phyloP scores from a whole-genome alignment of 805 yeast genomes.

The Lachancea thermotolerans region DNA sequence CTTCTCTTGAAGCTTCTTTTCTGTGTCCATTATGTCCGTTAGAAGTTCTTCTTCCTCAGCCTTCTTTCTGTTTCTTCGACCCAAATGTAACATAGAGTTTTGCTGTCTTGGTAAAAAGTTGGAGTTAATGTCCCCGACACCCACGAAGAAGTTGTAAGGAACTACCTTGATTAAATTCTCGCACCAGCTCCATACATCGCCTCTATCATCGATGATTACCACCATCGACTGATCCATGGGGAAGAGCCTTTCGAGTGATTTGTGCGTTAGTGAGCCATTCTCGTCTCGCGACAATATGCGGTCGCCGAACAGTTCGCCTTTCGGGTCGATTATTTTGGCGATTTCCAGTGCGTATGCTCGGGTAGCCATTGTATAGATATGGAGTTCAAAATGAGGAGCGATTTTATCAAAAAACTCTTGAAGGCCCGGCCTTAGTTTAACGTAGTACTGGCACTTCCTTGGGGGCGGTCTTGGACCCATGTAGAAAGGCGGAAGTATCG shows the following conservation, averaged over 20 bases:
- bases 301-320: conserved; percentile 80
- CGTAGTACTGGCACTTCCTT: conserved; percentile 78
- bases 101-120: conserved; percentile 81
- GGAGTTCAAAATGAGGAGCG: conserved; percentile 71
- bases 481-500: conserved; percentile 50
- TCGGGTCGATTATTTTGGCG: conserved; percentile 87
- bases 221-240: conserved; percentile 98
- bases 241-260: conserved; percentile 77
- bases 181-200: conserved; percentile 99
- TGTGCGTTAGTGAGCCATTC: conserved; percentile 86
- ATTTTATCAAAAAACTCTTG: conserved; percentile 61
- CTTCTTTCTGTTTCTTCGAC: conserved; percentile 28
- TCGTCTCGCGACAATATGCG: conserved; percentile 90
- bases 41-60: conserved; percentile 29
- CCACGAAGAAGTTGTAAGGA: conserved; percentile 93
- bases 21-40: conserved; percentile 30
- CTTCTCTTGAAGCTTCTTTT: conserved; percentile 25
- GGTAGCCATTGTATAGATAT: conserved; percentile 97
- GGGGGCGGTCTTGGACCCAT: conserved; percentile 55
- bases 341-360: conserved; percentile 85
- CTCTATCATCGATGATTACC: conserved; percentile 92
- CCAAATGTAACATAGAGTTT: conserved; percentile 46
- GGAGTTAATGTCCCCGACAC: conserved; percentile 95
- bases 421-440: conserved; percentile 85
- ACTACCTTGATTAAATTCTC: conserved; percentile 84